Base-by-base conservation (phyloP, 192 early-diverging fungal genomes). In the Thamnidium elegans region DNA sequence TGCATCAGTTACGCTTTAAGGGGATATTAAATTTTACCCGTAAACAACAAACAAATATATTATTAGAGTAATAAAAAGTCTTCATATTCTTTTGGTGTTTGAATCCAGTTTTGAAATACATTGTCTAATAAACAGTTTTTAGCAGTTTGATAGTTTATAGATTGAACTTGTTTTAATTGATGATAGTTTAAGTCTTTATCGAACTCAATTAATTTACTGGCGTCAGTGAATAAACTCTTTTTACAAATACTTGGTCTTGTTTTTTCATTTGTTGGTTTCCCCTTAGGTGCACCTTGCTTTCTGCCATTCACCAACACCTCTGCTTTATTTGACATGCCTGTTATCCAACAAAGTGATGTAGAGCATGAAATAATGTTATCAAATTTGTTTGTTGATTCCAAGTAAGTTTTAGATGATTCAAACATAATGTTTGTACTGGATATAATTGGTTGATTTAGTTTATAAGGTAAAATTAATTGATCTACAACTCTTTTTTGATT, bases 241-340 rank as follows among this genome's bases (percentile, higher is more conserved):
- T 52, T 62, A 46, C 48, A 61, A 17, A 61, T 50, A 31, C 15
- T 7, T 19, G 56, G 39, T 19, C 58, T 75, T 51, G 73, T 70
- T 34, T 75, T 75, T 17, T 46, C 36, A 39, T 59, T 62, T 32
- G 55, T 36, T 8, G 42, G 20, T 30, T 67, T 68, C 4, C 55
- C 50, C 56, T 75, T 75, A 8, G 62, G 63, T 45, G 56, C 69
- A 26, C 74, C 74, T 54, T 75, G 74, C n/a, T 70, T 70, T 36
- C 66, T 64, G 32, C 74, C 74, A 55, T 66, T 54, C 1, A 70
- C 69, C 36, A 71, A 55, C 17, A 65, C 69, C 55, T 75, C 73
- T 44, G 50, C 56, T 50, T 66, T 66, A 39, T 39, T 58, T 26
- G 39, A 8, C 62, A 66, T 66, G 21, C 68, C 73, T 21, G 23